Percentiles rank a stretch among this genome's conserved stretches.
These are phyloP conservation scores for Aspergillus kassunensis DNA, from an alignment of 495 filamentous ascomycete species.

Conservation along the genomic window DNA sequence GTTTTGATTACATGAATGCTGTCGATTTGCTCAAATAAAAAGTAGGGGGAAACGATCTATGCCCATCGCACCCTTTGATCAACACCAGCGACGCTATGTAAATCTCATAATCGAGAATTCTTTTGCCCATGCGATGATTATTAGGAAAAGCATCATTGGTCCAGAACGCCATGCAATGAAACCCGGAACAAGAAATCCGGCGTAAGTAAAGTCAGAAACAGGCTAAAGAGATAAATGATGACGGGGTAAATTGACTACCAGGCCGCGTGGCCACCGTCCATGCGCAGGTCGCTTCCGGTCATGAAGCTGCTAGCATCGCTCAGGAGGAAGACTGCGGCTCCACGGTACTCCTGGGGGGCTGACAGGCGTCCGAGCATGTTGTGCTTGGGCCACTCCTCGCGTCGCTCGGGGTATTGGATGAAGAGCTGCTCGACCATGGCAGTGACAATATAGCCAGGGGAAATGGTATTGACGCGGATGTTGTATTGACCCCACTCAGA, in stretches of 20 bases:
- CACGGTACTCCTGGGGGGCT: constrained; percentile 73
- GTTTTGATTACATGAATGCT: not conserved
- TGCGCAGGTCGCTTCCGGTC: constrained; percentile 74
- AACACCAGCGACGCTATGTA: constrained; percentile 7
- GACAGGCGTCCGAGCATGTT: constrained; percentile 87
- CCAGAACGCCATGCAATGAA: constrained; percentile 7
- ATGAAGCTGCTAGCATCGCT: constrained; percentile 86
- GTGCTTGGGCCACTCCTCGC: constrained; percentile 73
- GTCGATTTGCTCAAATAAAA: not conserved
- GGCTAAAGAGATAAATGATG: not conserved
- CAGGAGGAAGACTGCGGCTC: constrained; percentile 78
- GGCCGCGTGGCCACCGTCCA: constrained; percentile 77
- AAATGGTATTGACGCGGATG: constrained; percentile 94
- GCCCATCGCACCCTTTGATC: constrained; percentile 1
- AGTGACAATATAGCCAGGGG: constrained; percentile 93
- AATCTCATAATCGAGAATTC: constrained; percentile 3
- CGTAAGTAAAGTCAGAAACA: not conserved
- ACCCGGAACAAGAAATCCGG: not conserved
- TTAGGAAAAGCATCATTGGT: not conserved
- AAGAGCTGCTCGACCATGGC: constrained; percentile 83
- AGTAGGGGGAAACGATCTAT: constrained; percentile 6
- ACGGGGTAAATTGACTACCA: constrained; percentile 51
- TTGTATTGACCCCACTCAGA: constrained; percentile 80
- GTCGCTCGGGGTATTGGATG: constrained; percentile 67
- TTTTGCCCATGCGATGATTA: constrained; percentile 6